Percentiles rank a stretch among this genome's conserved stretches.
phyloP scores from a whole-genome alignment of 805 yeast genomes.

The Isabelozyma gotoi region DNA sequence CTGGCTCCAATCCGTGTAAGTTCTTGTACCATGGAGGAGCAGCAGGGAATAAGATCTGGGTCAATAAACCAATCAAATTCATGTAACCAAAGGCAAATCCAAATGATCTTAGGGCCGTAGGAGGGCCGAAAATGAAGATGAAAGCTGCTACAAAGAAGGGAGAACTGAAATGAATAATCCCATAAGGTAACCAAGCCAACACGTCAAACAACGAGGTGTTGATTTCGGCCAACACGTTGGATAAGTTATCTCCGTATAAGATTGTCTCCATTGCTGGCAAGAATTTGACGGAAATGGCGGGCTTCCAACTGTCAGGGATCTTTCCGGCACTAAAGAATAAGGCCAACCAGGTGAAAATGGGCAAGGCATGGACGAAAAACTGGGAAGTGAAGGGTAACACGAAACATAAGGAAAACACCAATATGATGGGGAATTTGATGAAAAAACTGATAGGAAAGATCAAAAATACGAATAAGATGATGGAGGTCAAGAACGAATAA shows the following conservation, averaged over 20 bases:
- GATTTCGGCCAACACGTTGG: slow-evolving; percentile 76
- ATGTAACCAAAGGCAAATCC: slow-evolving; percentile 94
- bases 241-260: slow-evolving; percentile 85
- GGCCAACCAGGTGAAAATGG: slow-evolving; percentile 83
- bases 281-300: slow-evolving; percentile 85
- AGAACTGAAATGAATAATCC: slow-evolving; percentile 82
- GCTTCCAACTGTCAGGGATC: slow-evolving; percentile 73
- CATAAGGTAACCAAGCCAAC: slow-evolving; percentile 96
- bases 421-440: slow-evolving; percentile 35
- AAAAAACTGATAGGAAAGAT: slow-evolving; percentile 57
- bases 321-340: slow-evolving; percentile 75
- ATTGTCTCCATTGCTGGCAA: slow-evolving; percentile 92
- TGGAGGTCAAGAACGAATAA: slow-evolving; percentile 49
- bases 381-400: slow-evolving; percentile 77
- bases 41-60: slow-evolving; percentile 83
- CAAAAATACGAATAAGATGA: slow-evolving; percentile 58
- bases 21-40: slow-evolving; percentile 98
- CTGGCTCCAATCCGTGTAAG: slow-evolving; percentile 82
- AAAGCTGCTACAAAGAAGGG: slow-evolving; percentile 84
- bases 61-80: slow-evolving; percentile 82
- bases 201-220: slow-evolving; percentile 68
- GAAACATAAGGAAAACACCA: slow-evolving; percentile 48
- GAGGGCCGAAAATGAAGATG: slow-evolving; percentile 87
- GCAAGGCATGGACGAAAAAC: slow-evolving; percentile 79
- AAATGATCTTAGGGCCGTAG: slow-evolving; percentile 76